phyloP scores from a whole-genome alignment of 164 flowering plant genomes.

The Dillenia suffruticosa region DNA sequence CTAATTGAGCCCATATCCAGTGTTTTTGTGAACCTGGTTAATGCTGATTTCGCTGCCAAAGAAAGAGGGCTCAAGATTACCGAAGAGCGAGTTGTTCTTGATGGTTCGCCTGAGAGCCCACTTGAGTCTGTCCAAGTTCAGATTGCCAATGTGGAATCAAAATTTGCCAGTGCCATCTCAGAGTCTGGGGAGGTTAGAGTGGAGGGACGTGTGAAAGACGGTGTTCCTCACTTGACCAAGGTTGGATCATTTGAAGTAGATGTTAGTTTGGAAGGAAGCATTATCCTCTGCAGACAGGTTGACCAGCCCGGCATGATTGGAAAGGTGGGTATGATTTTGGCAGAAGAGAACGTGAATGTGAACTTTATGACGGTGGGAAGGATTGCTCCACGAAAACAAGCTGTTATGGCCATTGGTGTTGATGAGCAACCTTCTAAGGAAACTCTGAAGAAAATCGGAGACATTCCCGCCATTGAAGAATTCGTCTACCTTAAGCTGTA shows the following conservation, averaged over 20 bases:
- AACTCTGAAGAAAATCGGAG: conserved; percentile 61
- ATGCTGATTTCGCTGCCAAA: conserved; percentile 90
- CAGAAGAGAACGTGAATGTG: conserved; percentile 74
- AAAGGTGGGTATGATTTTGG: conserved; percentile 66
- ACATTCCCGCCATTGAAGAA: conserved; percentile 72
- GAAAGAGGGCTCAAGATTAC: conserved; percentile 75
- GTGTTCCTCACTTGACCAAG: conserved; percentile 76
- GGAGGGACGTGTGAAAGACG: conserved; percentile 80
- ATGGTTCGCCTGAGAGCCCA: conserved; percentile 85
- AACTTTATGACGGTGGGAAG: conserved; percentile 90
- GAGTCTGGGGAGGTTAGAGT: conserved; percentile 79
- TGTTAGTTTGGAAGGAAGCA: conserved; percentile 83
- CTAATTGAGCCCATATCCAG: conserved; percentile 82
- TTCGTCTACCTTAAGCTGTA: conserved; percentile 75
- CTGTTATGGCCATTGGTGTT: conserved; percentile 88
- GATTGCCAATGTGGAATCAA: conserved; percentile 81
- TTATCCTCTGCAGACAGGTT: conserved; percentile 86
- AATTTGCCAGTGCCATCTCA: conserved; percentile 81
- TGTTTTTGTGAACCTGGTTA: conserved; percentile 77
- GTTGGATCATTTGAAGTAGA: conserved; percentile 90
- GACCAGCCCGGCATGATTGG: conserved; percentile 97
- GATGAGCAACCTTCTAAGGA: conserved; percentile 66
- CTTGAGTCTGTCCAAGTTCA: conserved; percentile 73
- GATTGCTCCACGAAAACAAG: conserved; percentile 73
- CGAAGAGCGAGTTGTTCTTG: conserved; percentile 61